phyloP scores from a whole-genome alignment of 352 stramenopile genomes.

The Phytopythium oedochilum region DNA sequence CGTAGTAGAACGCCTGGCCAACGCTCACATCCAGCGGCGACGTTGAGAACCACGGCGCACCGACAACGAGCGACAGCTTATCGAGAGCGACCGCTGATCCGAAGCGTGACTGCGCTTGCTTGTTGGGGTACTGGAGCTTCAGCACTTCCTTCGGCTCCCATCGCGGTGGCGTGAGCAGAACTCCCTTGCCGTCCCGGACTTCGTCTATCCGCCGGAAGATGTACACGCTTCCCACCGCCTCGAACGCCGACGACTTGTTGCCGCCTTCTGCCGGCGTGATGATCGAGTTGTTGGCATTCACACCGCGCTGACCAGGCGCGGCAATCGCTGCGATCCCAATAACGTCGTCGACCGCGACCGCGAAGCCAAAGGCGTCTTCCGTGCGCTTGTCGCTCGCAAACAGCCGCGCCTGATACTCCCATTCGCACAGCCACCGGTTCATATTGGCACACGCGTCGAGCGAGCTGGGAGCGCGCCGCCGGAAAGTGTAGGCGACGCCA shows the following conservation, averaged over 20 bases:
- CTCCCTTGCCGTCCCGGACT: constrained; percentile 61
- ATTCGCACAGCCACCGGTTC: constrained; percentile 69
- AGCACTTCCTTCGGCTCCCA: constrained; percentile 68
- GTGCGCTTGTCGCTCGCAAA: constrained; percentile 87
- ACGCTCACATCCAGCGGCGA: constrained; percentile 26
- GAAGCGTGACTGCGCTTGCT: constrained; percentile 50
- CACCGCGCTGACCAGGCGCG: constrained; percentile 61
- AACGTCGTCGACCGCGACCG: constrained; percentile 81
- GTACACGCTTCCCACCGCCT: constrained; percentile 61
- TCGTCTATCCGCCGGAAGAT: constrained; percentile 60
- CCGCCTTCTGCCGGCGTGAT: constrained; percentile 25
- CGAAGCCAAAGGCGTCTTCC: constrained; percentile 83
- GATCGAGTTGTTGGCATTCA: constrained; percentile 84
- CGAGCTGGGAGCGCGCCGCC: constrained; percentile 42
- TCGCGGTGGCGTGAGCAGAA: constrained; percentile 50
- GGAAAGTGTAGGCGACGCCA: constrained; percentile 78
- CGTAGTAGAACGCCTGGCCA: constrained; percentile 66
- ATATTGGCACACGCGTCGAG: constrained; percentile 57
- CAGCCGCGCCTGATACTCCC: constrained; percentile 87
- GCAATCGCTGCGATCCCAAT: constrained; percentile 78
- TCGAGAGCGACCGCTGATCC: constrained; percentile 51
- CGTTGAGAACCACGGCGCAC: constrained; percentile 51
- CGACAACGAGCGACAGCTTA: constrained; percentile 50
- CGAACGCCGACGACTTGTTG: constrained; percentile 16
- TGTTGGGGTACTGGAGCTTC: constrained; percentile 77